Conservation (phyloP, 208 protist species). For the Acanthamoeba polyphaga region DNA sequence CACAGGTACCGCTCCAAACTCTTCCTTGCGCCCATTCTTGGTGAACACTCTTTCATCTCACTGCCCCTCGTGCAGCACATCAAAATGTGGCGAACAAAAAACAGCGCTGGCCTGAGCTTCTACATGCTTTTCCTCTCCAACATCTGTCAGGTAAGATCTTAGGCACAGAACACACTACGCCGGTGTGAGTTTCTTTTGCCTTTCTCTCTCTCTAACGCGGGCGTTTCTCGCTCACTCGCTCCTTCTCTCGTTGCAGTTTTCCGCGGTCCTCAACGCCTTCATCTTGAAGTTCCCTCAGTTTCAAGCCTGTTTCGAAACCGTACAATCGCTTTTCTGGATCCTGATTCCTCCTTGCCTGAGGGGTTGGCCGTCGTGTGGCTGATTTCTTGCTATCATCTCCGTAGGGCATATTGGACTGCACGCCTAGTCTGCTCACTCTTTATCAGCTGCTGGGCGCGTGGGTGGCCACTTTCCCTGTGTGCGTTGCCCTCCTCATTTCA, state of each 20-base stretch:
- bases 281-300: constrained; percentile 27
- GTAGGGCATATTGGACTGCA: background rate
- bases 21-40: background rate
- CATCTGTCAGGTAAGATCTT: constrained; percentile 1
- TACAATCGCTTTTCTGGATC: background rate
- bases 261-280: constrained; percentile 28
- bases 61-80: background rate
- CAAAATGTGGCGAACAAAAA: constrained; percentile 23
- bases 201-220: background rate
- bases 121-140: constrained; percentile 52
- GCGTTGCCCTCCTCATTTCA: background rate
- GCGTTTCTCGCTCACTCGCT: too few species aligned
- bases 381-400: background rate
- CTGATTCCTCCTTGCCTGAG: background rate
- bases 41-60: background rate
- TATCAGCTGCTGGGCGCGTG: constrained; percentile 7
- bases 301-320: constrained; percentile 32
- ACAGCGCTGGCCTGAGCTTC: constrained; percentile 34
- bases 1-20: background rate
- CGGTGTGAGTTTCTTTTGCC: background rate
- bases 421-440: background rate
- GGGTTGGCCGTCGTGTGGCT: background rate
- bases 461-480: constrained; percentile 30
- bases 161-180: background rate
- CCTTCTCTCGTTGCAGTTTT: background rate